Percentiles rank a stretch among this genome's conserved stretches.
These are phyloP conservation scores for Naganishia vaughanmartiniae DNA, from an alignment of 768 basidiomycete genomes.

Conservation along the genomic window DNA sequence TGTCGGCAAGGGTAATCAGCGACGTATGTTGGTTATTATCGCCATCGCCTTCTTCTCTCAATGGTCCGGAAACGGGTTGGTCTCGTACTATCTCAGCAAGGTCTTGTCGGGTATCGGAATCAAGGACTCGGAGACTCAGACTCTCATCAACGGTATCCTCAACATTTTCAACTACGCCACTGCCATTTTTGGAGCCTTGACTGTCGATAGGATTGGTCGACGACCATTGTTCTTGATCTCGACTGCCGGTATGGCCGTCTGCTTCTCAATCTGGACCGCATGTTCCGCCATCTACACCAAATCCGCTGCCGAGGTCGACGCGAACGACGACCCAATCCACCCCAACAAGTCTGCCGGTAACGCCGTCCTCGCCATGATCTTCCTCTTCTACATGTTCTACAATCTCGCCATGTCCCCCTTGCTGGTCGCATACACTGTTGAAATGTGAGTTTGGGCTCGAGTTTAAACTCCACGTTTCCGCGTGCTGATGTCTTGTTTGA, in stretches of 20 bases:
- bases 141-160: constrained; percentile 80
- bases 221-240: constrained; percentile 60
- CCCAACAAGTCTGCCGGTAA: constrained; percentile 52
- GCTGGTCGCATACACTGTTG: constrained; percentile 80
- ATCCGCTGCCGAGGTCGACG: constrained; percentile 1
- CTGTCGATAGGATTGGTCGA: constrained; percentile 68
- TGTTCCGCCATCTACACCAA: constrained; percentile 25
- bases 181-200: constrained; percentile 60
- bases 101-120: constrained; percentile 59
- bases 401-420: constrained; percentile 83
- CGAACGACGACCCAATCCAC: constrained; percentile 6
- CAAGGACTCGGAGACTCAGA: constrained; percentile 55
- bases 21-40: constrained; percentile 66
- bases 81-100: constrained; percentile 73
- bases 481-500: not conserved
- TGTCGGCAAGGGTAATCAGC: constrained; percentile 66
- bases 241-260: constrained; percentile 24
- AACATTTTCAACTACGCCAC: constrained; percentile 60
- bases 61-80: constrained; percentile 55
- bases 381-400: constrained; percentile 74
- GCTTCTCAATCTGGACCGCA: constrained; percentile 22
- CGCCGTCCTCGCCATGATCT: constrained; percentile 77
- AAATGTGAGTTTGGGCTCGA: constrained; percentile 57
- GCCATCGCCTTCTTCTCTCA: constrained; percentile 56
- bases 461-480: not conserved